Evolutionary conservation across 176 grass and related monocot genomes (phyloP).

Genomic region (Metroxylon sagu): DNA sequence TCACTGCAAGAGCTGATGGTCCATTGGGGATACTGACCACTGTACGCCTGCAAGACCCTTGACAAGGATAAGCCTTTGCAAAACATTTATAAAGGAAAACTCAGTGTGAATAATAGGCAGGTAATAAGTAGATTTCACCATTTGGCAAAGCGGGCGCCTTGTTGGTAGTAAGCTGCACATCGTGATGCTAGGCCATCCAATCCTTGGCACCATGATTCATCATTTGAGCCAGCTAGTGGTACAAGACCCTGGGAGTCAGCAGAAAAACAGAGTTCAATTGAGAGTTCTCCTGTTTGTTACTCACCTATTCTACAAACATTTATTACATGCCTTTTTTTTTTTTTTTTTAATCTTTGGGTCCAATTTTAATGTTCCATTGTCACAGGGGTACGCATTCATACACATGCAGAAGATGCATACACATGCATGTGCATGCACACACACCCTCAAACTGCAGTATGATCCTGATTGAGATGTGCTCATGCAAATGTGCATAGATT

Average conservation of each 20-base stretch:
- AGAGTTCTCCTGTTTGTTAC: too few relatives aligned
- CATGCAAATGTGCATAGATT: too few relatives aligned
- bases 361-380: too few relatives aligned
- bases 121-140: slow-evolving; percentile 49
- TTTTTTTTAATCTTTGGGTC: too few relatives aligned
- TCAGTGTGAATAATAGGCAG: not conserved
- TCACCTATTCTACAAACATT: too few relatives aligned
- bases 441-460: too few relatives aligned
- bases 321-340: too few relatives aligned
- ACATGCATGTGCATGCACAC: too few relatives aligned
- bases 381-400: too few relatives aligned
- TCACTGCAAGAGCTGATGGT: slow-evolving; percentile 82
- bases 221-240: slow-evolving; percentile 82
- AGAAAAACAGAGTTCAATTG: not conserved
- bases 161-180: slow-evolving; percentile 89
- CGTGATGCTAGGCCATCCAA: slow-evolving; percentile 93
- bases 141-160: slow-evolving; percentile 93
- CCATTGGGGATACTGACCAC: slow-evolving; percentile 96
- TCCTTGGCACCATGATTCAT: slow-evolving; percentile 98
- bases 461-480: too few relatives aligned
- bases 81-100: too few relatives aligned
- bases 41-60: slow-evolving; percentile 62
- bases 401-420: too few relatives aligned
- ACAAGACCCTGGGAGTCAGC: slow-evolving; percentile 68
- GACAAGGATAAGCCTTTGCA: slow-evolving; percentile 1